Conservation (phyloP, 75 land plant genomes). For the Cunninghamia lanceolata region DNA sequence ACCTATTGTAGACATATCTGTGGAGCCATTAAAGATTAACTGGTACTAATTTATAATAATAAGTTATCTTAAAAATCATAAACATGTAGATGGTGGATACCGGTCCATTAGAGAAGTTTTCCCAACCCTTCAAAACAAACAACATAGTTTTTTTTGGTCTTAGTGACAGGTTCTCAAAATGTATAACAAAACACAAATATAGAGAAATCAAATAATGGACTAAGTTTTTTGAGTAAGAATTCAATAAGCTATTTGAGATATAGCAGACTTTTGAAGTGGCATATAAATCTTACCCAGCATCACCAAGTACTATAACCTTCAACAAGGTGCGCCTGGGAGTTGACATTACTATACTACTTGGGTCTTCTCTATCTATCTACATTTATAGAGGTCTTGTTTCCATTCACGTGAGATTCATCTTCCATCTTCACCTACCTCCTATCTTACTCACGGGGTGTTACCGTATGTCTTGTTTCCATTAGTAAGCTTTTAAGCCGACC, state of each 20-base stretch:
- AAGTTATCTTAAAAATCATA: neutral
- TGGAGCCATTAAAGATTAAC: neutral
- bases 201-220: neutral
- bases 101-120: constrained; percentile 73
- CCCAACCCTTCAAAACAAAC: constrained; percentile 47
- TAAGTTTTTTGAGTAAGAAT: no score
- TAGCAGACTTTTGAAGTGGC: no score
- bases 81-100: constrained; percentile 36
- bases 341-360: neutral
- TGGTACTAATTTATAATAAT: neutral
- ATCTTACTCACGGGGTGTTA: no score
- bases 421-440: no score
- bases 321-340: constrained; percentile 51
- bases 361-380: no score
- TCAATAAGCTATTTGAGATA: no score
- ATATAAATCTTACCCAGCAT: constrained; percentile 65
- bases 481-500: no score
- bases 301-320: constrained; percentile 83
- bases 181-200: neutral
- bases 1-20: constrained; percentile 24
- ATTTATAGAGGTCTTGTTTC: no score
- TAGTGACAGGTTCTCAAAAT: neutral
- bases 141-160: neutral
- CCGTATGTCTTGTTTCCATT: no score
- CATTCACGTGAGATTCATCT: no score